phyloP scores from a whole-genome alignment of 2,329 filamentous ascomycete species.

The Plenodomus tracheiphilus region DNA sequence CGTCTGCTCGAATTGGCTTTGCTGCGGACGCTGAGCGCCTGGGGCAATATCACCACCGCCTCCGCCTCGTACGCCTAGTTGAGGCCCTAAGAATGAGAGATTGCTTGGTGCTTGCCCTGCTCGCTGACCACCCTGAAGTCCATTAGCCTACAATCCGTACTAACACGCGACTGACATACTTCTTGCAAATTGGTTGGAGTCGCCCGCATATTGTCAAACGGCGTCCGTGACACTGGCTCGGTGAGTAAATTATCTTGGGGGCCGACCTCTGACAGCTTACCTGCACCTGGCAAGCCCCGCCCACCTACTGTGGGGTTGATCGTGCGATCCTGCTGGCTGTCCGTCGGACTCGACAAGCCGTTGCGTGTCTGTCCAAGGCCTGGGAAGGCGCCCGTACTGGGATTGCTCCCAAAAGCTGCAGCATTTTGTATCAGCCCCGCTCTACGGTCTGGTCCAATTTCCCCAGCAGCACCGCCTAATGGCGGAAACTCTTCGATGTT shows the following conservation, averaged over 20 bases:
- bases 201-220: slow-evolving; percentile 37
- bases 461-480: slow-evolving; percentile 57
- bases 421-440: slow-evolving; percentile 56
- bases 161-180: slow-evolving; percentile 17
- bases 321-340: slow-evolving; percentile 41
- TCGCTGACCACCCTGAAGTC: slow-evolving; percentile 26
- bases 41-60: slow-evolving; percentile 24
- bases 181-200: slow-evolving; percentile 41
- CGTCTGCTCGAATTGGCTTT: slow-evolving; percentile 36
- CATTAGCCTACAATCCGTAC: slow-evolving; percentile 8
- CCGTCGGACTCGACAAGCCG: slow-evolving; percentile 45
- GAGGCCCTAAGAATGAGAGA: slow-evolving; percentile 36
- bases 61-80: slow-evolving; percentile 28
- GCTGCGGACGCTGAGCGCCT: slow-evolving; percentile 33
- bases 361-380: slow-evolving; percentile 50
- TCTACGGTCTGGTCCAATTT: slow-evolving; percentile 55
- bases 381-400: slow-evolving; percentile 45
- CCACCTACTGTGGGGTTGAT: slow-evolving; percentile 37
- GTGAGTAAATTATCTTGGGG: slow-evolving; percentile 10
- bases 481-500: slow-evolving; percentile 65
- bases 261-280: slow-evolving; percentile 10
- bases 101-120: slow-evolving; percentile 32
- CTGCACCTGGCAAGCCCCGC: slow-evolving; percentile 28
- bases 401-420: slow-evolving; percentile 47
- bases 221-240: slow-evolving; percentile 30